Evolutionary conservation across 352 stramenopile genomes (phyloP), one percentile per base, ranked within the genome.

Genomic region (Phytophthora sansomeana): DNA sequence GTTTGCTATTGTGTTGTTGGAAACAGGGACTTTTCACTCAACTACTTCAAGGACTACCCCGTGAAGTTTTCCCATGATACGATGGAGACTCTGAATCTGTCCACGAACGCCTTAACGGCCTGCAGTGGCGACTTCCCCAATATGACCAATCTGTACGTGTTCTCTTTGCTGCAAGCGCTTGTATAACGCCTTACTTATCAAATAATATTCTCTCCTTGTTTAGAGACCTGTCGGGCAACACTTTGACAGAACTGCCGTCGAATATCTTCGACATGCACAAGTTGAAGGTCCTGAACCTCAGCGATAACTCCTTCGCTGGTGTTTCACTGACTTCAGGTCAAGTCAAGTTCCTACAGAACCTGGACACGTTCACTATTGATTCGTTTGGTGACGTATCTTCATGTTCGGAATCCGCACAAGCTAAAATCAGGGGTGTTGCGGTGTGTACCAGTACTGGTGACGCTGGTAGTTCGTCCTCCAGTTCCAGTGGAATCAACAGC

Each of bases 171-270:
- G 8, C 26, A 35, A 38, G 5, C 4, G 17, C 6, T 9, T 29
- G 2, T 24, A 21, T 17, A n/a, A n/a, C n/a, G n/a, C 6, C 32
- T 54, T 50, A 28, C 49, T 63, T 16, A 61, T 24, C 36, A 21
- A 13, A 43, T 21, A 9, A 11, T 42, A 5, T 32, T 13, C 3
- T 24, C 17, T 48, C 32, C 14, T 57, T 41, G 4, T 52, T 38
- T 43, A 90, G 81, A 32, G 81, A 90, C 41, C 35, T 89, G 29
- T 86, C 81, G 1, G 59, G 64, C 24, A 90, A 90, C 47, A 69
- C 76, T 5, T 43, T 90, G 33, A 75, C 73, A 6, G 71, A 69
- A 1, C 58, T 90, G 17, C 81, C 81, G 10, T 49, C 62, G 0
- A 61, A 76, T 3, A 65, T 90, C 6, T 89, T 89, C 54, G 49